phyloP scores from a whole-genome alignment of 1,139 yeast genomes.

The Hemisphaericaspora xylofermentans region DNA sequence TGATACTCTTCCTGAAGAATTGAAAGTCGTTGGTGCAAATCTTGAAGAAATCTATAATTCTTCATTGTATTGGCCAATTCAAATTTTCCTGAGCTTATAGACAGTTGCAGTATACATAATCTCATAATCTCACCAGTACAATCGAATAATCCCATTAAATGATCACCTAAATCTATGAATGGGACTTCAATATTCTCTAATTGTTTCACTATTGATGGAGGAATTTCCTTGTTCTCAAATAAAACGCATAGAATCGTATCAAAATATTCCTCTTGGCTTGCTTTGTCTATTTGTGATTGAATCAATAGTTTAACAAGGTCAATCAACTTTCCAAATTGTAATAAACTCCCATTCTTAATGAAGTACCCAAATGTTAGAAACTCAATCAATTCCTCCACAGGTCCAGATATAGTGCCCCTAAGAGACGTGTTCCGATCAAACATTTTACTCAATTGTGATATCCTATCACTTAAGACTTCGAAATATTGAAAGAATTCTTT shows the following conservation, averaged over 20 bases:
- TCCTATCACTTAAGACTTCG: conserved; percentile 15
- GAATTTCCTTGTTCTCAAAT: neutral
- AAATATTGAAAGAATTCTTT: conserved; percentile 19
- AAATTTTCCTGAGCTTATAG: conserved; percentile 11
- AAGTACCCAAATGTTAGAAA: conserved; percentile 36
- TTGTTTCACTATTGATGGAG: neutral
- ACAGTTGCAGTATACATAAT: conserved; percentile 16
- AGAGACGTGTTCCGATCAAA: conserved; percentile 17
- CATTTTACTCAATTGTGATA: conserved; percentile 14
- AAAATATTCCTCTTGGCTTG: neutral
- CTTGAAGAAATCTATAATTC: conserved; percentile 12
- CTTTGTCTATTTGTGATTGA: neutral
- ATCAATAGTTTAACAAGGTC: conserved; percentile 15
- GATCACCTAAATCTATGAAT: conserved; percentile 25
- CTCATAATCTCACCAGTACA: conserved; percentile 46
- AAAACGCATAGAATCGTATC: neutral
- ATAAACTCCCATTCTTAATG: conserved; percentile 17
- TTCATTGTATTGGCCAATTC: conserved; percentile 9
- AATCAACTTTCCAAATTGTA: conserved; percentile 19
- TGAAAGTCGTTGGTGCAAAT: conserved; percentile 10
- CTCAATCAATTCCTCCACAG: conserved; percentile 39
- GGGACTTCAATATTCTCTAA: conserved; percentile 2
- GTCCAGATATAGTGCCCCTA: conserved; percentile 26
- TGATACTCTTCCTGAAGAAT: conserved; percentile 17
- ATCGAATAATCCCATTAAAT: conserved; percentile 40